These are phyloP conservation scores for Magnaporthiopsis poae DNA, from an alignment of 2,329 filamentous ascomycete genomes.

Conservation along the genomic window DNA sequence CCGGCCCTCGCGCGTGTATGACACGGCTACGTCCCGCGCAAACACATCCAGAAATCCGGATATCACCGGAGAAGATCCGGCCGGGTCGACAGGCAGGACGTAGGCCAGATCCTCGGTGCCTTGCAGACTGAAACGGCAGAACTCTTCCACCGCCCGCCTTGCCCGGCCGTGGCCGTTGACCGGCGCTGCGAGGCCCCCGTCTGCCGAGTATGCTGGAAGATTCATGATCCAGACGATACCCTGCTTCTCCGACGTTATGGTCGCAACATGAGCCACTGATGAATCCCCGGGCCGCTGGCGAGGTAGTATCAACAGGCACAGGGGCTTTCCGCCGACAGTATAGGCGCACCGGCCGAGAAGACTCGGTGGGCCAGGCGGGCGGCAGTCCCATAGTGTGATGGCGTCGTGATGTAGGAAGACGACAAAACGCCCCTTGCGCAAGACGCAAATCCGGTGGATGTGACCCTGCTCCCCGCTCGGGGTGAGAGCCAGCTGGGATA, in stretches of 20 bases:
- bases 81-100: slow-evolving; percentile 76
- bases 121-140: slow-evolving; percentile 61
- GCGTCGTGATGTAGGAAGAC: slow-evolving; percentile 66
- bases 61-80: slow-evolving; percentile 59
- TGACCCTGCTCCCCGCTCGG: slow-evolving; percentile 57
- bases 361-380: slow-evolving; percentile 40
- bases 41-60: slow-evolving; percentile 80
- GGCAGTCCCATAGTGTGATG: slow-evolving; percentile 72
- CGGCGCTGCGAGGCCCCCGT: no score
- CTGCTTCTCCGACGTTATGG: slow-evolving; percentile 65
- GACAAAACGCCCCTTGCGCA: slow-evolving; percentile 68
- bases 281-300: slow-evolving; percentile 45
- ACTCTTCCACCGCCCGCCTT: slow-evolving; percentile 35
- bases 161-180: slow-evolving; percentile 13
- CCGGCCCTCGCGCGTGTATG: slow-evolving; percentile 65
- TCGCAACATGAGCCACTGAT: slow-evolving; percentile 62
- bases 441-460: slow-evolving; percentile 69
- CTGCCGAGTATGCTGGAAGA: background rate
- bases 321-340: slow-evolving; percentile 55
- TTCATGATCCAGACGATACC: slow-evolving; percentile 61
- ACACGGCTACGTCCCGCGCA: slow-evolving; percentile 74
- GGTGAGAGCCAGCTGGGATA: slow-evolving; percentile 37
- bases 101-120: slow-evolving; percentile 49
- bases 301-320: slow-evolving; percentile 71
- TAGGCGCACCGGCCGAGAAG: slow-evolving; percentile 52